These are phyloP conservation scores for Aphanomyces cochlioides DNA, from an alignment of 352 stramenopile genomes.

Conservation along the genomic window DNA sequence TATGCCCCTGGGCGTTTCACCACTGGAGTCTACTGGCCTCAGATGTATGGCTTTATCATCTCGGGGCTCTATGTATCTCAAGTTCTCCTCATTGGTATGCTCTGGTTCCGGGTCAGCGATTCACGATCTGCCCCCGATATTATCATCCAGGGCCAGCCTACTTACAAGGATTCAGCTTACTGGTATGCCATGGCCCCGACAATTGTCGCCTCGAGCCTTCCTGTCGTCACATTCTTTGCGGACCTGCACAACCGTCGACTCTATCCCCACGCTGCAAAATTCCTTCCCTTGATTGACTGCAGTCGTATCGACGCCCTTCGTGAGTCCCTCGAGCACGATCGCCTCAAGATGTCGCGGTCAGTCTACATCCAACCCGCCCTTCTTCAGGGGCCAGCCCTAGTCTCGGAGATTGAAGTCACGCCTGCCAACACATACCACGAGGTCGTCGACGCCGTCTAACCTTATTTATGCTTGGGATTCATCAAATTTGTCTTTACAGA, in stretches of 20 bases:
- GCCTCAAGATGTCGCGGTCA: too few relatives aligned
- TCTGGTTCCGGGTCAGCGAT: conserved; percentile 57
- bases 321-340: background rate
- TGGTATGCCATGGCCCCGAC: conserved; percentile 50
- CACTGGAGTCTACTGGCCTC: conserved; percentile 65
- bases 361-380: background rate
- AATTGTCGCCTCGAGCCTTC: conserved; percentile 56
- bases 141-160: background rate
- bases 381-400: background rate
- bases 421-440: background rate
- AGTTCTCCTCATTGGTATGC: conserved; percentile 64
- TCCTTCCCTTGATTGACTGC: conserved; percentile 72
- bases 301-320: conserved; percentile 55
- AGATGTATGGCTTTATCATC: conserved; percentile 76
- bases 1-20: conserved; percentile 64
- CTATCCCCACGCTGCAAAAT: conserved; percentile 59
- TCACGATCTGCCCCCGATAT: background rate
- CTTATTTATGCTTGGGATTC: too few relatives aligned
- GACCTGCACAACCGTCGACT: conserved; percentile 62
- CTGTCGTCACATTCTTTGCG: conserved; percentile 64
- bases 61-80: conserved; percentile 72
- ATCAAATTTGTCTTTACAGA: too few relatives aligned
- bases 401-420: background rate
- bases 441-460: background rate
- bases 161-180: conserved; percentile 15